A percentile compares a stretch with the other conserved stretches of the same genome.
These are phyloP conservation scores for Clavispora asparagi DNA, from an alignment of 805 yeast species.

Conservation along the genomic window DNA sequence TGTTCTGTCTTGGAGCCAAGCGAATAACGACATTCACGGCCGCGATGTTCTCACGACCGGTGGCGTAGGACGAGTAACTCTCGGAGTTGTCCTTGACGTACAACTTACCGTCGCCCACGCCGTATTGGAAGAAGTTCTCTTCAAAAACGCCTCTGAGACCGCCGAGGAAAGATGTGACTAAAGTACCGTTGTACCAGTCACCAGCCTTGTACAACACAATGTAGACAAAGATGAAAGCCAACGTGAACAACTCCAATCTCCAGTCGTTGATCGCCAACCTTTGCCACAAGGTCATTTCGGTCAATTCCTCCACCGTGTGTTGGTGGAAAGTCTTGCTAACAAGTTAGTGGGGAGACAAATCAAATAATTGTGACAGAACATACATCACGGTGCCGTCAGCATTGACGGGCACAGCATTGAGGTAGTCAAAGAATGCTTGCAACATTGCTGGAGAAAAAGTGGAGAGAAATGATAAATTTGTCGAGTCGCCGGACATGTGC, in stretches of 20 bases:
- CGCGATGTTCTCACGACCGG: slow-evolving; percentile 80
- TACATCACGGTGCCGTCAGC: slow-evolving; percentile 17
- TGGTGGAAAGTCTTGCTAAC: slow-evolving; percentile 15
- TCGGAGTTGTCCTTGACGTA: slow-evolving; percentile 60
- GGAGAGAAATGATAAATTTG: slow-evolving; percentile 2
- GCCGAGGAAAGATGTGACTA: slow-evolving; percentile 50
- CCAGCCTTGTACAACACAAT: slow-evolving; percentile 55
- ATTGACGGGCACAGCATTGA: slow-evolving; percentile 12
- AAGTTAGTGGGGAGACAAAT: slow-evolving; percentile 4
- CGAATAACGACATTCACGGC: slow-evolving; percentile 56
- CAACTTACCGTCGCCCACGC: slow-evolving; percentile 43
- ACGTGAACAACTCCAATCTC: slow-evolving; percentile 62
- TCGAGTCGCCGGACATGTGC: not conserved
- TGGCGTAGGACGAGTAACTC: slow-evolving; percentile 67
- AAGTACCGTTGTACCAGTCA: slow-evolving; percentile 46
- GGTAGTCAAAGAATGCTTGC: slow-evolving; percentile 9
- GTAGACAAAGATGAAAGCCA: slow-evolving; percentile 47
- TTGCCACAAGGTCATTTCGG: slow-evolving; percentile 50
- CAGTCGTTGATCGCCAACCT: slow-evolving; percentile 66
- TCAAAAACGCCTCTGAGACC: slow-evolving; percentile 49
- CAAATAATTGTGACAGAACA: slow-evolving; percentile 1
- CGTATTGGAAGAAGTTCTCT: slow-evolving; percentile 75
- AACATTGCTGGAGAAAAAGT: slow-evolving; percentile 8
- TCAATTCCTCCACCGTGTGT: slow-evolving; percentile 49
- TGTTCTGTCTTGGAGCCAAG: slow-evolving; percentile 76